Percentiles rank a stretch among this genome's conserved stretches.
These are phyloP conservation scores for Coleophoma crateriformis DNA, from an alignment of 2,329 filamentous ascomycete genomes.

Conservation along the genomic window DNA sequence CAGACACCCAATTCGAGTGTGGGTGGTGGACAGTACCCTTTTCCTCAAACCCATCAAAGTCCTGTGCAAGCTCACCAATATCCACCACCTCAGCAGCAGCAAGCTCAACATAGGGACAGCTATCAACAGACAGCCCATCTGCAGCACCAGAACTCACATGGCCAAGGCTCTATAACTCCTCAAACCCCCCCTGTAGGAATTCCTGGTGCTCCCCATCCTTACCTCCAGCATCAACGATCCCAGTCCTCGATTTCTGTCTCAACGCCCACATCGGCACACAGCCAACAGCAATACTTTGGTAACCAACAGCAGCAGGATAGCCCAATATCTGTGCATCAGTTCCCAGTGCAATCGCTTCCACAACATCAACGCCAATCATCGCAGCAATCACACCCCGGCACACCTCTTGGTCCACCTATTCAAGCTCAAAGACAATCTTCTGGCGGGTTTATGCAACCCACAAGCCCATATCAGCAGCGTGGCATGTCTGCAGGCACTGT, in stretches of 20 bases:
- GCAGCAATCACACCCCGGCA: slow-evolving; percentile 16
- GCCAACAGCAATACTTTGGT: slow-evolving; percentile 46
- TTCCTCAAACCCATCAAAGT: slow-evolving; percentile 23
- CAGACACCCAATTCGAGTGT: slow-evolving; percentile 22
- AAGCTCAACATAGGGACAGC: slow-evolving; percentile 22
- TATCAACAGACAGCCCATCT: slow-evolving; percentile 20
- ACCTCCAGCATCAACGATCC: slow-evolving; percentile 40
- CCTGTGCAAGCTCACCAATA: slow-evolving; percentile 26
- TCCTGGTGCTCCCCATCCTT: slow-evolving; percentile 24
- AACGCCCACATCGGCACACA: slow-evolving; percentile 58
- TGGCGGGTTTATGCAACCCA: slow-evolving; percentile 41
- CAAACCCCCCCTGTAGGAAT: slow-evolving; percentile 27
- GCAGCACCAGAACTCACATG: slow-evolving; percentile 22
- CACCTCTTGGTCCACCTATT: slow-evolving; percentile 46
- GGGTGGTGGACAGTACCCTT: slow-evolving; percentile 21
- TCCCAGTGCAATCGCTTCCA: slow-evolving; percentile 18
- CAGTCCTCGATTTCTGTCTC: slow-evolving; percentile 53
- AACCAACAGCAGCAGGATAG: slow-evolving; percentile 46
- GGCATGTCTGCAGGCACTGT: slow-evolving; percentile 22
- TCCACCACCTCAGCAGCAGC: slow-evolving; percentile 17
- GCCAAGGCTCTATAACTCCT: slow-evolving; percentile 22
- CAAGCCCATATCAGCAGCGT: slow-evolving; percentile 56
- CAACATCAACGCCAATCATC: slow-evolving; percentile 23
- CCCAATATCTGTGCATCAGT: slow-evolving; percentile 31
- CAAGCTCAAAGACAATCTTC: slow-evolving; percentile 39